phyloP scores from a whole-genome alignment of 2,329 filamentous ascomycete genomes.

The Dendryphion nanum region DNA sequence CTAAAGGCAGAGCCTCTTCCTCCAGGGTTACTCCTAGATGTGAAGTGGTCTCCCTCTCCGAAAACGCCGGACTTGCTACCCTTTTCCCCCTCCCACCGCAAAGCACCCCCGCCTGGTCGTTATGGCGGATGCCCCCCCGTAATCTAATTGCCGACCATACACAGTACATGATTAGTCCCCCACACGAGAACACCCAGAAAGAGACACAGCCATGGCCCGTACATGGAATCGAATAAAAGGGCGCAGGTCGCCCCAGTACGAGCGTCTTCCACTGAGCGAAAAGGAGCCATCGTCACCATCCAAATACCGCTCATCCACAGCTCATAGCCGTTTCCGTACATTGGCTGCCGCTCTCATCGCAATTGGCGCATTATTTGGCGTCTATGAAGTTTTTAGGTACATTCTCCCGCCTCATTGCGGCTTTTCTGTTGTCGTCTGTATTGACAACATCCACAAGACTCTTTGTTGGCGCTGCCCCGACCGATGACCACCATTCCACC shows the following conservation, averaged over 20 bases:
- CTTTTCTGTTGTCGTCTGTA: slow-evolving; percentile 5
- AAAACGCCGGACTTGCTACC: too few species aligned
- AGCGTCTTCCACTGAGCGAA: slow-evolving; percentile 29
- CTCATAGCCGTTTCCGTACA: slow-evolving; percentile 3
- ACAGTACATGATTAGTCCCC: too few species aligned
- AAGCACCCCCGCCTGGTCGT: too few species aligned
- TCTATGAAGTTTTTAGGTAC: slow-evolving; percentile 29
- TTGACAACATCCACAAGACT: slow-evolving; percentile 20
- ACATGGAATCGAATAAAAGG: too few species aligned
- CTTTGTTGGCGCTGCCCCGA: slow-evolving; percentile 6
- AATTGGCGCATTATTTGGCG: slow-evolving; percentile 13
- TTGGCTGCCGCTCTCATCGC: slow-evolving; percentile 16
- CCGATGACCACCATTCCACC: slow-evolving; percentile 1
- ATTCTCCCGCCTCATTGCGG: slow-evolving; percentile 1
- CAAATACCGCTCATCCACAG: slow-evolving; percentile 13
- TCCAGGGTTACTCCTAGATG: too few species aligned
- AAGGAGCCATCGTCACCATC: slow-evolving; percentile 20
- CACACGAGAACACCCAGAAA: too few species aligned
- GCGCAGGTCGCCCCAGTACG: slow-evolving; percentile 21
- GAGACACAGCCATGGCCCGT: too few species aligned
- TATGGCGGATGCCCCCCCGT: too few species aligned
- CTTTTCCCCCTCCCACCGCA: too few species aligned
- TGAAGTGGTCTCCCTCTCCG: too few species aligned
- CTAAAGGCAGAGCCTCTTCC: too few species aligned
- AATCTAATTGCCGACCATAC: too few species aligned